Base-by-base conservation (phyloP, 768 basidiomycete genomes). In the Boletus sp. region DNA sequence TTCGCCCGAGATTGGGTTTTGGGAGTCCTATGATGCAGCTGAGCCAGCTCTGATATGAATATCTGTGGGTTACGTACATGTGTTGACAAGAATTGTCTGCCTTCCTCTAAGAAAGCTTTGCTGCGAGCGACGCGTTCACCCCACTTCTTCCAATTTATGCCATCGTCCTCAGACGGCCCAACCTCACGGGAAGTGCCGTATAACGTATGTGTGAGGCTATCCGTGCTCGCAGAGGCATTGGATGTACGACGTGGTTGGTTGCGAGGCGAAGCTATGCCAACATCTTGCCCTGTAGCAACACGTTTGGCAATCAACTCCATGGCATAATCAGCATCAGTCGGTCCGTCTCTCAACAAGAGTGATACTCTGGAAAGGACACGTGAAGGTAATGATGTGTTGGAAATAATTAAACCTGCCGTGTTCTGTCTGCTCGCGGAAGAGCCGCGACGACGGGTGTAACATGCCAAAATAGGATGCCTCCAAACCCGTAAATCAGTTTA, bases 271-370 rank as follows among this genome's bases (percentile, higher is more conserved):
- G 71, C 61, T 5, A 79, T 75, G 20, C 66, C 72, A 36, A 86
- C 66, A 28, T 78, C 75, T 48, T 85, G 73, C 7, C 86, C 86
- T 18, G 77, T 71, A 35, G 81, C 78, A 5, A 87, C 76, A 8
- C 87, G 81, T 54, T 78, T 76, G 4, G 85, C 79, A 17, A 89
- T 87, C 11, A 89, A 66, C 37, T 85, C 78, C 83, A 88, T 87
- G 2, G 87, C 86, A 63, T 85, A 84, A 47, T 89, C 85, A 4
- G 82, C 78, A 60, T 89, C 86, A 4, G 85, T 89, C 0, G 87
- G 86, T 11, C 79, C 80, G 57, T 83, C 78, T 37, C 63, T 58
- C 48, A 87, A 77, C 4, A 75, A 71, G 7, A 76, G 71, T 20
- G 82, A 80, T 12, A 83, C 50, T 40, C 83, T 86, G 45, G 7